Conservation (phyloP, 441 rosid genomes). For the Erysimum cheiri region DNA sequence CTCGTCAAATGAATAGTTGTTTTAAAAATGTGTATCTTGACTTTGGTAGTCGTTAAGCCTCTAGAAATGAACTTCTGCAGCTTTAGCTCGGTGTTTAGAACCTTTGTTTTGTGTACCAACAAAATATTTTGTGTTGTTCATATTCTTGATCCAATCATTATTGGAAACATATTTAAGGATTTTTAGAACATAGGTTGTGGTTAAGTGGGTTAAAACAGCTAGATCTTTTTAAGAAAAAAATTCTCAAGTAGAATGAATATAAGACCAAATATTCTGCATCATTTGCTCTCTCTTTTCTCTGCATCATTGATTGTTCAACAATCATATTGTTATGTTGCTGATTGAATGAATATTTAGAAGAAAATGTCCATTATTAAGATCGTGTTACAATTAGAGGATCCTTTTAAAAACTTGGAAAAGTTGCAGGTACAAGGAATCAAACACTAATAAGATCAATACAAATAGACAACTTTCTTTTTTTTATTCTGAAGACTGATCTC, state of each 20-base stretch:
- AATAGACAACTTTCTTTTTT: neutral
- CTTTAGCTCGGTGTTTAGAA: too few species aligned
- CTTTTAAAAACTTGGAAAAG: neutral
- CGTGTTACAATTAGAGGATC: constrained; percentile 26
- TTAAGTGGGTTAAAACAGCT: neutral
- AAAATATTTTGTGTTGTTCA: neutral
- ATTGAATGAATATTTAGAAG: neutral
- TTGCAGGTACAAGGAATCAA: constrained; percentile 19
- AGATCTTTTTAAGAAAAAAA: neutral
- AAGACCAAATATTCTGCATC: neutral
- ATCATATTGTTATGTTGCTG: neutral
- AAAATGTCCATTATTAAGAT: constrained; percentile 18
- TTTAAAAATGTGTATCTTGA: too few species aligned
- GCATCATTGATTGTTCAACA: neutral
- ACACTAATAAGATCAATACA: constrained; percentile 21
- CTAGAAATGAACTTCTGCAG: too few species aligned
- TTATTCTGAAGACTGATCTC: constrained; percentile 22
- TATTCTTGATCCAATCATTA: neutral
- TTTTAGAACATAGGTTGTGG: neutral
- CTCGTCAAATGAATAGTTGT: too few species aligned
- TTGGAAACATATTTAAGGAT: neutral
- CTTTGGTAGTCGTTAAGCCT: too few species aligned
- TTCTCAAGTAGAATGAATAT: neutral
- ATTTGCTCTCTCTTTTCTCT: neutral
- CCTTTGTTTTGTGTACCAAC: neutral